phyloP scores from a whole-genome alignment of 2,329 filamentous ascomycete genomes.

The Cladosporium cucumerinum region DNA sequence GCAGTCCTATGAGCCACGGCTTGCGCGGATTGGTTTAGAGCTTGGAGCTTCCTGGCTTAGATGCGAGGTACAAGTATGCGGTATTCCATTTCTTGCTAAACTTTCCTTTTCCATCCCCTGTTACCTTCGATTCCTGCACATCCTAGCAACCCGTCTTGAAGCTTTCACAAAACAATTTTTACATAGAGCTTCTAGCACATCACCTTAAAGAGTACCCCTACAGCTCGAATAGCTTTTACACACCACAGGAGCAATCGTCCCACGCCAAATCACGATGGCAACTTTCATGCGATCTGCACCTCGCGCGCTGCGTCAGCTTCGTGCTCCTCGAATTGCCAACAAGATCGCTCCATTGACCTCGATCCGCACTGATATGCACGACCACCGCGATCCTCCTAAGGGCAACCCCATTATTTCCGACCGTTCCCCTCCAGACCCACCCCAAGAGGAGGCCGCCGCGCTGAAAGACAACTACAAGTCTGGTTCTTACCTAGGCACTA shows the following conservation, averaged over 20 bases:
- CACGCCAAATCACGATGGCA: conserved; percentile 18
- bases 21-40: neutral
- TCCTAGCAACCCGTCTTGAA: neutral
- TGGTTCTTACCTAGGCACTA: conserved; percentile 36
- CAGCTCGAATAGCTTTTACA: neutral
- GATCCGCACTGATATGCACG: conserved; percentile 23
- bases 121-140: neutral
- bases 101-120: neutral
- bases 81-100: conserved; percentile 9
- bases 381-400: conserved; percentile 30
- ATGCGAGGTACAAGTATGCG: conserved; percentile 3
- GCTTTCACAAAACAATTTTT: neutral
- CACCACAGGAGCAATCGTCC: neutral
- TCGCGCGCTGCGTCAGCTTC: conserved; percentile 20
- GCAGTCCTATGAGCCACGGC: conserved; percentile 7
- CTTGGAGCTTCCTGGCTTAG: conserved; percentile 2
- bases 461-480: conserved; percentile 32
- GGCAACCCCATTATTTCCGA: conserved; percentile 31
- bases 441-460: conserved; percentile 30
- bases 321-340: conserved; percentile 14
- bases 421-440: conserved; percentile 31
- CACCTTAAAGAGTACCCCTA: neutral
- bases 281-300: conserved; percentile 23
- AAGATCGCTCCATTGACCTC: conserved; percentile 22
- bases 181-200: neutral